Conservation (phyloP, 2,329 filamentous ascomycete genomes). For the Davidsoniella eucalypti region DNA sequence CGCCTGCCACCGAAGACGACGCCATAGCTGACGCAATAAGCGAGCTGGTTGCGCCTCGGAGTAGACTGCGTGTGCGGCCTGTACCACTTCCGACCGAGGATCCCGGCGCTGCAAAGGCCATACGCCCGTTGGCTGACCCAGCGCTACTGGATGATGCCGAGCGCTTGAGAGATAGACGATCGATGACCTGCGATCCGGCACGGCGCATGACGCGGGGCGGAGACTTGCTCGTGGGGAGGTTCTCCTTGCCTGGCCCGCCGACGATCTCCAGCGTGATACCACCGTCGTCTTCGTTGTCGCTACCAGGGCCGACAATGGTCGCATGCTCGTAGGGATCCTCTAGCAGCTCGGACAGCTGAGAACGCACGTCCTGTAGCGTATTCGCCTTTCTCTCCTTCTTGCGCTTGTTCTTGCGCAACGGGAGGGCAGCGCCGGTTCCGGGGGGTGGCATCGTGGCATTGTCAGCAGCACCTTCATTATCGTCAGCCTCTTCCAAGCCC, state of each 20-base stretch:
- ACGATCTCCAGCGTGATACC: neutral
- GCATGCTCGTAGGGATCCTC: slow-evolving; percentile 39
- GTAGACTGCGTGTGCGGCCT: slow-evolving; percentile 39
- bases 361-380: slow-evolving; percentile 46
- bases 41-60: slow-evolving; percentile 54
- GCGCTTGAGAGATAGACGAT: slow-evolving; percentile 58
- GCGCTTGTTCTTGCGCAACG: slow-evolving; percentile 10
- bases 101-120: slow-evolving; percentile 39
- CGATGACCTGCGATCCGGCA: slow-evolving; percentile 36
- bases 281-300: slow-evolving; percentile 25
- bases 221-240: neutral
- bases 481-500: slow-evolving; percentile 21
- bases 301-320: slow-evolving; percentile 29
- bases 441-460: neutral
- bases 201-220: slow-evolving; percentile 21
- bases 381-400: slow-evolving; percentile 8
- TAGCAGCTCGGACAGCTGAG: slow-evolving; percentile 69
- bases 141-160: slow-evolving; percentile 23
- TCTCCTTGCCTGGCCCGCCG: slow-evolving; percentile 12
- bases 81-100: slow-evolving; percentile 28
- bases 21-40: slow-evolving; percentile 25
- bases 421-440: slow-evolving; percentile 1
- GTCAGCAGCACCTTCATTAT: slow-evolving; percentile 18
- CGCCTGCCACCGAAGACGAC: slow-evolving; percentile 9
- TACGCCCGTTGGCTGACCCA: slow-evolving; percentile 21